Percentiles rank a stretch among this genome's conserved stretches.
Conservation (phyloP, 805 yeast genomes). For the Wickerhamiella australiensis region DNA sequence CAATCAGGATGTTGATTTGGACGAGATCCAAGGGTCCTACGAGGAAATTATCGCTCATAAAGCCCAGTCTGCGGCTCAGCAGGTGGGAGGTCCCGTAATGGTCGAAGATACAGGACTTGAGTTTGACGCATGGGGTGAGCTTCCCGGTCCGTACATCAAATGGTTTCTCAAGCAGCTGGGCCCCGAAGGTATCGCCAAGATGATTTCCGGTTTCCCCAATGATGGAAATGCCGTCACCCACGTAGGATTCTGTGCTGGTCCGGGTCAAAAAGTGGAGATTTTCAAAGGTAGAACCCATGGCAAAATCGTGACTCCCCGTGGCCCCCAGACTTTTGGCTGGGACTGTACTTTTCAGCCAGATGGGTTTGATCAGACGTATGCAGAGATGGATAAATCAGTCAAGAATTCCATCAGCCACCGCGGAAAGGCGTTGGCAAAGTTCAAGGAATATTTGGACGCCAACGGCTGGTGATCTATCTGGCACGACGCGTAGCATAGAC, state of each 20-base stretch:
- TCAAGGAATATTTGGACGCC: constrained; percentile 39
- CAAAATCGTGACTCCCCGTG: constrained; percentile 60
- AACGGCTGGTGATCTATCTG: constrained; percentile 1
- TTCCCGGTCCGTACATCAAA: constrained; percentile 93
- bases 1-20: constrained; percentile 64
- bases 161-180: constrained; percentile 82
- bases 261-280: constrained; percentile 55
- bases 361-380: constrained; percentile 62
- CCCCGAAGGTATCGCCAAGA: constrained; percentile 57
- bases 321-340: constrained; percentile 85
- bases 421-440: constrained; percentile 64
- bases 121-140: constrained; percentile 62
- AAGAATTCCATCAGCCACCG: constrained; percentile 85
- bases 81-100: constrained; percentile 64
- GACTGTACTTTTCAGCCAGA: constrained; percentile 80
- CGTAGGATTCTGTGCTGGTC: constrained; percentile 79
- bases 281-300: constrained; percentile 85
- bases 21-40: constrained; percentile 82
- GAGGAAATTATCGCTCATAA: constrained; percentile 73
- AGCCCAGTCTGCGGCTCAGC: constrained; percentile 56
- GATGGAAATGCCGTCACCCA: constrained; percentile 89
- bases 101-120: constrained; percentile 93
- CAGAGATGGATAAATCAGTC: constrained; percentile 66
- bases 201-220: constrained; percentile 71
- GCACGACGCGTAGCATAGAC: background rate